Base-by-base conservation (phyloP, 1,284 basidiomycete species). In the Fistulinella cinereoalba region DNA sequence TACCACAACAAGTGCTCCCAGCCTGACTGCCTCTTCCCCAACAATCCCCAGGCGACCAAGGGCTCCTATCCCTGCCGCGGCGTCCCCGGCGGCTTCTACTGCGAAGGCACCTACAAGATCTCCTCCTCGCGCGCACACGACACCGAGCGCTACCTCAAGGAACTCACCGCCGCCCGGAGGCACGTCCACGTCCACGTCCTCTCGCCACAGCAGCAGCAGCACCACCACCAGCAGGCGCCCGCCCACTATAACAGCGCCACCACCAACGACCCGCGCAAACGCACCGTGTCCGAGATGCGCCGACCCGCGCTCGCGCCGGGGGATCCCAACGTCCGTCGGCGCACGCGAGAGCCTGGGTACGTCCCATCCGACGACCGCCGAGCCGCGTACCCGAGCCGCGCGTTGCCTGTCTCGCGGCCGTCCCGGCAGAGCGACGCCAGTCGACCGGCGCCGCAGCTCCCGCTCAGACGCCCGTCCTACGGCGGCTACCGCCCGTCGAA, bases 1-100 rank as follows among this genome's bases (percentile, higher is more conserved):
- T 65, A 65, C 49, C 69, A 72, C 47, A 67, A 68, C 56, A 71
- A 71, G 50, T 73, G 71, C 43, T 65, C 51, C 41, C 57, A 61
- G 18, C 55, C 43, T 21, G 57, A 52, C 13, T 73, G 71, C 49
- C 53, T 50, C 28, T 64, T 58, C 33, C 58, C 68, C 0, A 73
- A 73, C 44, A 59, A 34, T 24, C 72, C 71, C 6, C 71, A 73
- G 49, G 61, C 62, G 16, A 53, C 46, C 43, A 60, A 67, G 40
- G 70, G 70, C 19, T 54, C 50, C 34, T 72, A 71, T 39, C 54
- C 47, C 6, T 71, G 71, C 37, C 55, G 60, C 10, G 66, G 64
- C 19, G 52, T 64, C 12, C 62, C 62, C 0, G 66, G 62, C 15
- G 62, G 62, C 24, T 64, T 64, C 47, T 68, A 51, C 55, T 68